Evolutionary conservation across 2,329 filamentous ascomycete genomes (phyloP), one percentile per base, ranked within the genome.

Genomic region (Aspergillus sp.): DNA sequence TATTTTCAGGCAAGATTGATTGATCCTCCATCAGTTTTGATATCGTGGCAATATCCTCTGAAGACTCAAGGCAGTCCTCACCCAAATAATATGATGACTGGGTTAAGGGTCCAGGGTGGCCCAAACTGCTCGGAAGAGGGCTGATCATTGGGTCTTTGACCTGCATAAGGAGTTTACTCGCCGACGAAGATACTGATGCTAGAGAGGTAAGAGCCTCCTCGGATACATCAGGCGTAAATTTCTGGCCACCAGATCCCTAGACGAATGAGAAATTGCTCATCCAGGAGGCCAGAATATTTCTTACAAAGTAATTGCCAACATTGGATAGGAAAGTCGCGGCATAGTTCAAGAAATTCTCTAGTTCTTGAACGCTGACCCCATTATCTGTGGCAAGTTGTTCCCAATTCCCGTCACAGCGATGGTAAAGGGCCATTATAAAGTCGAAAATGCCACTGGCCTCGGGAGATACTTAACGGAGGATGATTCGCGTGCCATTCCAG

Each of bases 391-490:
- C 62, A 7, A 82, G 72, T 10, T 71, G 67, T 38, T 79, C 72
- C 77, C 84, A 85, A 65, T 84, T 76, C 30, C 83, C 83, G 52
- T 78, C 73, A 68, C 75, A 77, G 54, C 74, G 69, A 62, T 78
- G 78, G 69, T 84, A 79, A 9, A 85, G 70, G 8, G 78, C 74
- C 57, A 85, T 70, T 48, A 85, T 83, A 69, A 85, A 81, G 69
- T 85, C 83, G 65, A 84, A 84, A 58, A 85, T 83, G 41, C 69
- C 67, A 64, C 82, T 81, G 4, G 80, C 80, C 66, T 85, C 83
- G 30, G 79, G 76, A 4, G 81, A 84, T 28, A 82, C 75, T 69
- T 85, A 83, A 43, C 82, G 80, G 28, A 85, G 75, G 51, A 84
- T 80, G 55, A 85, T 79, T 49, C 83, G 75, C 4, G 80, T 80